Evolutionary conservation across 306 rosid genomes (phyloP), one percentile per base, ranked within the genome.

Genomic region (Quercus berberidifolia): DNA sequence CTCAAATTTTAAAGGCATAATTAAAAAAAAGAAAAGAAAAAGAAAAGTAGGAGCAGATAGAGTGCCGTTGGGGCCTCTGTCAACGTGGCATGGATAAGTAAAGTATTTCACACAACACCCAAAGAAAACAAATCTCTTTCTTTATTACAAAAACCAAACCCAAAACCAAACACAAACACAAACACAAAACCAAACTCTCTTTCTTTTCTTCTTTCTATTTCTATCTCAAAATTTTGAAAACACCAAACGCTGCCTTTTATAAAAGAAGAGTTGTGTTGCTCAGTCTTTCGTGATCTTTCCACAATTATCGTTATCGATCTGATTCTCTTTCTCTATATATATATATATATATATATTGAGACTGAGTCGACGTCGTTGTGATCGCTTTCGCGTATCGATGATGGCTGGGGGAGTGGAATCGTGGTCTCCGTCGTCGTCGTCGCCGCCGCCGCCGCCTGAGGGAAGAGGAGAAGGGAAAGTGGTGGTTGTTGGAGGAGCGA

Each of bases 351-450:
- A 12, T 23, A 25, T 26, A 56, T 76, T 6, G 74, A 76, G 63
- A 23, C 68, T 43, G 28, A 68, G 70, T 51, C 38, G 68, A 55
- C 30, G 20, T 71, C 21, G 63, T 25, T 1, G 58, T 9, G 20
- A 31, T 10, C 77, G 70, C 2, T 1, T 64, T 26, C 7, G 17
- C n/a, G 70, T 67, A 75, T 55, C 46, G 46, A 55, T 58, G 78
- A 91, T 89, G 93, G 88, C 80, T 26, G 84, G 80, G 58, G 90
- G 92, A 79, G 89, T 81, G 68, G 90, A 83, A 74, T 80, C 87
- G 76, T 81, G 91, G 83, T 13, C 62, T 15, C 9, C 59, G 11
- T 56, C 49, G 81, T 8, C 46, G 46, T 38, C 46, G 46, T 0
- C 46, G 41, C 8, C 41, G 43, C 0, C 46, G 11, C 0, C 43